Base-by-base conservation (phyloP, 352 stramenopile genomes). In the Globisporangium paroecandrum region DNA sequence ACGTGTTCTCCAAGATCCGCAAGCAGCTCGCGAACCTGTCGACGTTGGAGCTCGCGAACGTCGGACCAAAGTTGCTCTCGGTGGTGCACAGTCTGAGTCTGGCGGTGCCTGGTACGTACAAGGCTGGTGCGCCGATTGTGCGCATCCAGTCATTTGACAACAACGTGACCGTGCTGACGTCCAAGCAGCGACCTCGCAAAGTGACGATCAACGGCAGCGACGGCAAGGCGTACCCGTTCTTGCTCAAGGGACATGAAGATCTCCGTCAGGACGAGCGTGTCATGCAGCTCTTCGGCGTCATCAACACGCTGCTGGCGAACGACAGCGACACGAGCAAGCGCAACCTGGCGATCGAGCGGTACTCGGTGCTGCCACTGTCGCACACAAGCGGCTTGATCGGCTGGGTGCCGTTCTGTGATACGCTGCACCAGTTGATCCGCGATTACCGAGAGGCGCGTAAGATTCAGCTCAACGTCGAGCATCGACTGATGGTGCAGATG, bases 241-340 rank as follows among this genome's bases (percentile, higher is more conserved):
- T 99, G 58, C 89, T 99, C 13, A 99, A 99, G 83, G 98, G 98
- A 4, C 97, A 99, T 76, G 98, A 99, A 79, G 98, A 99, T 89
- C 80, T 99, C 57, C 82, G 98, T 18, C 98, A 99, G 82, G 98
- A 99, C 76, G 98, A 99, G 81, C 89, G 98, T 65, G 98, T 99
- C 15, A 99, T 99, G 98, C 98, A 99, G 82, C 85, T 99, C 15
- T 99, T 99, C 75, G 98, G 98, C 13, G 89, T 99, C 29, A 98
- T 99, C 57, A 99, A 99, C 89, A 98, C 97, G 18, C 85, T 99
- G 62, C 79, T 99, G 41, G 92, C 95, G 46, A 98, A 99, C 73
- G 98, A 99, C 76, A 89, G 93, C 59, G 86, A 98, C 75, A 99
- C 98, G 18, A 98, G 94, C 66, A 99, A 99, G 71, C 96, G 98